A percentile compares a stretch with the other conserved stretches of the same genome.
These are phyloP conservation scores for Sclerotinia sclerotiorum DNA, from an alignment of 2,329 filamentous ascomycete species.

Conservation along the genomic window DNA sequence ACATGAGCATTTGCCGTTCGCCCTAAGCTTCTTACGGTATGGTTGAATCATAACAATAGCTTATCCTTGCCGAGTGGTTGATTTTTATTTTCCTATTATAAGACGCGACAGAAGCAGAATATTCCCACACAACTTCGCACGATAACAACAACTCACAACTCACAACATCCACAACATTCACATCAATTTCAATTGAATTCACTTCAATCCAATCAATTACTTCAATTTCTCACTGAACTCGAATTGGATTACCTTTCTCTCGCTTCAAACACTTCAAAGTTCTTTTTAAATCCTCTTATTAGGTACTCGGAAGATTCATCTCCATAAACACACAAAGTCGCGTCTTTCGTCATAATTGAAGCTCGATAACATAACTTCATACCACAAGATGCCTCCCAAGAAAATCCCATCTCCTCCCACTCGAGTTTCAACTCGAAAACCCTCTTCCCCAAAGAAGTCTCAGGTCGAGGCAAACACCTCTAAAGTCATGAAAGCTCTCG, in stretches of 20 bases:
- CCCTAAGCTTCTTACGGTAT: neutral
- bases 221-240: neutral
- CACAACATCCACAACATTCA: neutral
- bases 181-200: neutral
- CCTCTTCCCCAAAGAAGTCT: neutral
- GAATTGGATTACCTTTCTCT: neutral
- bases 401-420: conserved; percentile 12
- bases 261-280: neutral
- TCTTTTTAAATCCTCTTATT: neutral
- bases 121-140: conserved; percentile 13
- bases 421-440: conserved; percentile 20
- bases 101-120: conserved; percentile 15
- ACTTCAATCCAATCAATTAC: neutral
- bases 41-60: neutral
- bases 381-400: conserved; percentile 17
- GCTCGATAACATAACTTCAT: neutral
- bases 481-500: conserved; percentile 4
- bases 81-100: conserved; percentile 6
- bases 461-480: conserved; percentile 14
- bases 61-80: conserved; percentile 7
- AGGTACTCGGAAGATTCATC: conserved; percentile 13
- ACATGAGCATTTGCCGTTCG: neutral
- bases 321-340: neutral
- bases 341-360: conserved; percentile 5
- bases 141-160: neutral